Evolutionary conservation across 768 basidiomycete genomes (phyloP), one percentile per base, ranked within the genome.

Genomic region (Lyophyllum shimeji): DNA sequence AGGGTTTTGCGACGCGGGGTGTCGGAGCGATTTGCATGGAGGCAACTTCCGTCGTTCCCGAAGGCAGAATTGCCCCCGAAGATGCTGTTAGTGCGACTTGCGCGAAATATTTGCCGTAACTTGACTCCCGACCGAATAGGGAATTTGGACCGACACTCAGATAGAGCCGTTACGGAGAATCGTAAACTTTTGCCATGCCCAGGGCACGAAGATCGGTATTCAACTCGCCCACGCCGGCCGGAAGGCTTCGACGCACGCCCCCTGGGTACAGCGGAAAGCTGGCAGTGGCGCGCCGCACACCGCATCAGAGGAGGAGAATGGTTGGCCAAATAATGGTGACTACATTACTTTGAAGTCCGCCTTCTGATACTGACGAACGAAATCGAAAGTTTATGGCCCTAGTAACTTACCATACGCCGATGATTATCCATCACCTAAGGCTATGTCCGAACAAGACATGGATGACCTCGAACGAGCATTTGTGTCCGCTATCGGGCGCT

Each of bases 131-230:
- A 7, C 42, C 11, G 7, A 13, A 9, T 50, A 84, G 79, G 86
- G 85, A 0, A 71, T 94, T 20, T 94, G 92, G 91, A 70, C 75
- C 1, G 90, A 94, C 65, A 77, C 78, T 2, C 93, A 94, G 52
- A 86, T 91, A 43, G 81, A 76, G 29, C 83, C 86, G 13, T 69
- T 90, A 37, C 83, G 82, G 64, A 79, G 84, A 27, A 84, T 93
- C 52, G 86, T 90, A 48, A 76, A 89, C 55, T 93, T 93, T 64
- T 78, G 78, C 15, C 89, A 91, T 62, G 72, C 81, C 0, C 87
- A 90, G 46, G 86, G 83, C 8, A 80, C 85, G 1, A 76, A 80
- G 46, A 84, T 94, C 24, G 93, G 89, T 1, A 77, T 95, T 29
- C 93, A 95, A 66, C 82, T 95, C 18, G 82, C 84, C 0, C 91